Conservation (phyloP, 352 stramenopile species). For the Phytophthora vignae region DNA sequence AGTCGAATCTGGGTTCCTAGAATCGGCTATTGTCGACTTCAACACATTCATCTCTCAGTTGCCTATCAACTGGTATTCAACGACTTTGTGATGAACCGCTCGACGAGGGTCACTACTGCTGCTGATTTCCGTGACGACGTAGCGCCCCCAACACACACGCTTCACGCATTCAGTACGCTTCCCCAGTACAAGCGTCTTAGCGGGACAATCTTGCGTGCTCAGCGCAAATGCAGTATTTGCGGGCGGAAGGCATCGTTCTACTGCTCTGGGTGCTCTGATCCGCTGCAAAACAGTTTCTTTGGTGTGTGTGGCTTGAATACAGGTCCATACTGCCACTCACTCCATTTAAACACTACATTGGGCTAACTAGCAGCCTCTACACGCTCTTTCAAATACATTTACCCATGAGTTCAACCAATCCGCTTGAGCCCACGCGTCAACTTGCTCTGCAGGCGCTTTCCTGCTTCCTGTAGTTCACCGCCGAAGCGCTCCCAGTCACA, state of each 20-base stretch:
- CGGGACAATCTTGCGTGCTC: neutral
- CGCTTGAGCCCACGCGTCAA: neutral
- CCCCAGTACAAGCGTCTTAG: neutral
- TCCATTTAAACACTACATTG: neutral
- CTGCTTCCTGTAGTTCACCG: too few species aligned
- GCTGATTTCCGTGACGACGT: neutral
- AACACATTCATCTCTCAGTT: constrained; percentile 11
- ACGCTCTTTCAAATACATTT: neutral
- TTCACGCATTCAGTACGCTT: neutral
- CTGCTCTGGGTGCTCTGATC: neutral
- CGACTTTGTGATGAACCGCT: constrained; percentile 9
- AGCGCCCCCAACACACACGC: neutral
- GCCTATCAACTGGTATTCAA: constrained; percentile 15
- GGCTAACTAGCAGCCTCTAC: neutral
- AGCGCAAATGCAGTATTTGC: neutral
- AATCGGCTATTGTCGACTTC: constrained; percentile 5
- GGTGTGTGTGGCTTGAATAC: neutral
- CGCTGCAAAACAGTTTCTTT: neutral
- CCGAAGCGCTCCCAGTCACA: too few species aligned
- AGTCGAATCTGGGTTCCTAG: neutral
- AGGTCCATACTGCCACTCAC: neutral
- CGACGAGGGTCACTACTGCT: neutral
- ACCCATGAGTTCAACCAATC: neutral
- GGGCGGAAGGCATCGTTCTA: neutral
- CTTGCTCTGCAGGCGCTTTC: too few species aligned